phyloP scores from a whole-genome alignment of 495 filamentous ascomycete genomes.

The Aspergillus haitiensis region DNA sequence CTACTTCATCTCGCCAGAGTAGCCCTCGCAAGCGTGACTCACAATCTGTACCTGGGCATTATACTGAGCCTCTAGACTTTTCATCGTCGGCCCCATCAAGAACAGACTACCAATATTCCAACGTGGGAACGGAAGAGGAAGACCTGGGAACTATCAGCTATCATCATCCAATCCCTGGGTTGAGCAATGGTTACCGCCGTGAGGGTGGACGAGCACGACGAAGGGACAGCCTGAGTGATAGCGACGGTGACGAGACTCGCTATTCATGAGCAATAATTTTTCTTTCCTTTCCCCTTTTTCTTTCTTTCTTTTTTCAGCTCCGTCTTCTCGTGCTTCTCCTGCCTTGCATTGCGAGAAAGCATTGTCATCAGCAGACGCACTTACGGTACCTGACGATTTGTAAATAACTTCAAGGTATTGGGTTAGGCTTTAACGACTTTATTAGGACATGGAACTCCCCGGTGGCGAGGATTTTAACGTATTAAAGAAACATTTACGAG shows the following conservation, averaged over 20 bases:
- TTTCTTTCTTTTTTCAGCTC: not conserved
- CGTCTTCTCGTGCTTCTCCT: constrained; percentile 6
- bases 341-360: not conserved
- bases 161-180: constrained; percentile 73
- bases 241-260: constrained; percentile 40
- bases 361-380: not conserved
- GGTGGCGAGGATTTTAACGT: not conserved
- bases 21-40: constrained; percentile 42
- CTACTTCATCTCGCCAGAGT: constrained; percentile 35
- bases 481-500: constrained; percentile 2
- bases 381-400: not conserved
- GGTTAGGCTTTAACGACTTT: not conserved
- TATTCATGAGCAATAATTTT: constrained; percentile 24
- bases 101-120: constrained; percentile 51
- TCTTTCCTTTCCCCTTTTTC: not conserved
- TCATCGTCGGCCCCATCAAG: constrained; percentile 44
- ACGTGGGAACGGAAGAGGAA: constrained; percentile 55
- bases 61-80: constrained; percentile 57
- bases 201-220: constrained; percentile 42
- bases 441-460: constrained; percentile 3
- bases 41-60: constrained; percentile 47
- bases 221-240: constrained; percentile 57
- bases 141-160: constrained; percentile 78
- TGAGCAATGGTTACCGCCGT: constrained; percentile 55
- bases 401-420: constrained; percentile 3